Evolutionary conservation across 768 basidiomycete genomes (phyloP).

Genomic region (Rhodosporidiobolus sp.): DNA sequence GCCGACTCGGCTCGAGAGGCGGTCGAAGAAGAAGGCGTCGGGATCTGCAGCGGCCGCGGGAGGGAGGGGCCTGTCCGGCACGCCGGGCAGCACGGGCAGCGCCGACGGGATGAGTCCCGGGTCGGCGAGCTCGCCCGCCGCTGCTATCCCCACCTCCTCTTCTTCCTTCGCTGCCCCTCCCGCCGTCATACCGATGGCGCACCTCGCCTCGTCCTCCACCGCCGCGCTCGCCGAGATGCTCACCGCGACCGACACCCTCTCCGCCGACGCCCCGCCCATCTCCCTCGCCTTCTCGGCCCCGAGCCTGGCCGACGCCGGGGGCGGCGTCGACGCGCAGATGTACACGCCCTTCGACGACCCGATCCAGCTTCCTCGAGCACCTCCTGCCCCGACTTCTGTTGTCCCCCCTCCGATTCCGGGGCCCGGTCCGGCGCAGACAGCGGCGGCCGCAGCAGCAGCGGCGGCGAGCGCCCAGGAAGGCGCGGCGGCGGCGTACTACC

Average conservation of each 20-base stretch:
- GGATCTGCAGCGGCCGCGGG: too few species aligned
- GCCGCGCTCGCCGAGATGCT: not conserved
- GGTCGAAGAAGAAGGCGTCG: not conserved
- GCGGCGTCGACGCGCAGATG: not conserved
- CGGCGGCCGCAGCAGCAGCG: not conserved
- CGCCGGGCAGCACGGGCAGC: not conserved
- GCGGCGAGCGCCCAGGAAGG: not conserved
- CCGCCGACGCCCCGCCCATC: slow-evolving; percentile 1
- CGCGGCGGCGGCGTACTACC: not conserved
- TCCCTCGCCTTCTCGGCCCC: not conserved
- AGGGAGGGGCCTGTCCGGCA: not conserved
- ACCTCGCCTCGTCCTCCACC: not conserved
- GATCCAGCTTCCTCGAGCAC: not conserved
- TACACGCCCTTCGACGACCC: slow-evolving; percentile 8
- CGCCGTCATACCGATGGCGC: not conserved
- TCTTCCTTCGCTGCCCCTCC: not conserved
- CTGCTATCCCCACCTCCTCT: not conserved
- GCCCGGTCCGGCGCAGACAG: not conserved
- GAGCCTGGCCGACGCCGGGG: not conserved
- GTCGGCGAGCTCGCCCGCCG: too few species aligned
- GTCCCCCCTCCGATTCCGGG: too few species aligned
- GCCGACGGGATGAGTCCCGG: too few species aligned
- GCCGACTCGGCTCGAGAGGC: slow-evolving; percentile 20
- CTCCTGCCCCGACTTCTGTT: too few species aligned
- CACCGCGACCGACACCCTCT: not conserved